Conservation (phyloP, 148 eudicot species). For the Arctostaphylos glauca region DNA sequence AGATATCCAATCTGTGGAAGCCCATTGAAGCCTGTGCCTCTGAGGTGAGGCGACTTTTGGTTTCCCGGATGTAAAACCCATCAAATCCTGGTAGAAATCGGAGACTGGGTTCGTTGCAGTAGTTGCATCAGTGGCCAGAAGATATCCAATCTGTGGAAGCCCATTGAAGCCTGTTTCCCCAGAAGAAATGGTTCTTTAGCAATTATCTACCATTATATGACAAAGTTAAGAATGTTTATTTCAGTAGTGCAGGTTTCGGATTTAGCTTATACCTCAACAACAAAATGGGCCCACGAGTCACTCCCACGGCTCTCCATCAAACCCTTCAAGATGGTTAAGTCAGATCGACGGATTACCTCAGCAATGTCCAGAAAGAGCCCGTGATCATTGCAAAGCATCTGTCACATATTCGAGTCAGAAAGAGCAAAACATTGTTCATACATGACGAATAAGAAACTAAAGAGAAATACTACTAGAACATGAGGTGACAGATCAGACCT, state of each 20-base stretch:
- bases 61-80: background rate
- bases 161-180: conserved; percentile 48
- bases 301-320: conserved; percentile 45
- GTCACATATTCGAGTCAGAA: conserved; percentile 11
- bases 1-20: conserved; percentile 71
- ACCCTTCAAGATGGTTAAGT: conserved; percentile 66
- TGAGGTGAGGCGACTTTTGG: too few relatives aligned
- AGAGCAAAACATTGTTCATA: background rate
- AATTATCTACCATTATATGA: background rate
- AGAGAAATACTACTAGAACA: background rate
- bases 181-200: background rate
- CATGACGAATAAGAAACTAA: background rate
- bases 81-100: conserved; percentile 16
- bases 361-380: conserved; percentile 74
- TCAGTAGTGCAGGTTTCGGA: background rate
- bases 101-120: conserved; percentile 34
- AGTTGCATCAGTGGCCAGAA: conserved; percentile 86
- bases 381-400: conserved; percentile 69
- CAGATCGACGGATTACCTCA: conserved; percentile 59
- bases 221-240: background rate
- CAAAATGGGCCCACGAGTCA: conserved; percentile 58
- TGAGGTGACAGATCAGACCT: conserved; percentile 41
- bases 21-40: conserved; percentile 65
- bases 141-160: conserved; percentile 67
- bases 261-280: conserved; percentile 55